Base-by-base conservation (phyloP, 2,329 filamentous ascomycete species). In the Aspergillus unguis region DNA sequence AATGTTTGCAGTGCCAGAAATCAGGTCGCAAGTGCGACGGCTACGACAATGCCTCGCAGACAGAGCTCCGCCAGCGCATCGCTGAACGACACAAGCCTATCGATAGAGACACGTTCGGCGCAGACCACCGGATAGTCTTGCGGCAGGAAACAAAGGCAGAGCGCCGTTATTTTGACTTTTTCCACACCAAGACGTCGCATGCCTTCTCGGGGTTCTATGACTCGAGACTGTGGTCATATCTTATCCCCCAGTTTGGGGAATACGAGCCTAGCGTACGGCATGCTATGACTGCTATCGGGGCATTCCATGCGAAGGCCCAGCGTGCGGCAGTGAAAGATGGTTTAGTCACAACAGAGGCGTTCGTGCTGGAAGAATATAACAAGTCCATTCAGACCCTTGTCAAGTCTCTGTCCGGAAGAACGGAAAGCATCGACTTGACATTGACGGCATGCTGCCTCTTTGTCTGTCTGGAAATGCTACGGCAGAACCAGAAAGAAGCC, bases 1-100 rank as follows among this genome's bases (percentile, higher is more conserved):
- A 64, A 31, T 84, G 81, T 59, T 64, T 74, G 23, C 76, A 78
- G 52, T 84, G 81, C 60, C 75, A 74, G 32, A 77, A 75, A 51
- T 80, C 81, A 0, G 80, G 80, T 4, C 75, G 80, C 35, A 77
- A 75, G 58, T 84, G 81, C 61, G 81, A 84, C 61, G 81, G 81
- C 53, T 83, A 84, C 49, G 62, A 64, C 26, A 40, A 52, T 9
- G 52, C 52, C 6, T 61, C 60, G 3, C 58, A 57, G n/a, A 40
- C 35, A 5, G 50, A 58, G 36, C 52, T 57, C 11, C 52, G 45
- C 27, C 48, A 54, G 36, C 48, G 41, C 23, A 47, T 57, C 6
- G 3, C 56, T n/a, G 46, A 40, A 4, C 40, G 29, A 5, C 33
- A 50, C 3, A 36, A 27, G 10, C 40, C 51, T 2, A n/a, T 38